Conservation (phyloP, 1,284 basidiomycete genomes). For the Microbotryomycetes sp. region DNA sequence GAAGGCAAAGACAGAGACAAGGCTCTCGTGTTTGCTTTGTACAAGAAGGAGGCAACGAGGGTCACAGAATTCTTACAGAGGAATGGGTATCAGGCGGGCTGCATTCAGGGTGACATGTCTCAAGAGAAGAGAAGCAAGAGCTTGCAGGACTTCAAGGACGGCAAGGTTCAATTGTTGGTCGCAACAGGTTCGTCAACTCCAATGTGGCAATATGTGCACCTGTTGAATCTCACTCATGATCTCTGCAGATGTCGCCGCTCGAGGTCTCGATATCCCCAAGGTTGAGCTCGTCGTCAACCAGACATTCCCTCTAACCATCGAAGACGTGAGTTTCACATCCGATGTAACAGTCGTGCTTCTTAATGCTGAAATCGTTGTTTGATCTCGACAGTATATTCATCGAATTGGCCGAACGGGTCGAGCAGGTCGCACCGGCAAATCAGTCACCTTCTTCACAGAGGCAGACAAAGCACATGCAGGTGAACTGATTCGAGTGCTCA, state of each 20-base stretch:
- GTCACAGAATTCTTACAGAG: slow-evolving; percentile 73
- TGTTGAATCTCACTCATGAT: not conserved
- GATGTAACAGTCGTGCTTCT: slow-evolving; percentile 21
- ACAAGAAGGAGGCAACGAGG: slow-evolving; percentile 93
- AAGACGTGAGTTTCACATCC: slow-evolving; percentile 46
- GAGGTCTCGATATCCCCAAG: slow-evolving; percentile 94
- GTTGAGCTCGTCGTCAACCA: slow-evolving; percentile 78
- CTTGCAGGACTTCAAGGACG: slow-evolving; percentile 83
- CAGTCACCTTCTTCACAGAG: slow-evolving; percentile 85
- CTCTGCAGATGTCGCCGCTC: slow-evolving; percentile 74
- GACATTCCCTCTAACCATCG: slow-evolving; percentile 92
- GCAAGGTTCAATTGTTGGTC: slow-evolving; percentile 75
- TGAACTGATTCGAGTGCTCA: slow-evolving; percentile 83
- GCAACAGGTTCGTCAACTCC: slow-evolving; percentile 54
- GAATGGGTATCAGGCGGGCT: slow-evolving; percentile 74
- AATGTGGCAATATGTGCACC: not conserved
- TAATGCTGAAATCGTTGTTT: too few species aligned
- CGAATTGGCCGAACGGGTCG: slow-evolving; percentile 94
- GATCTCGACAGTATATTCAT: slow-evolving; percentile 79
- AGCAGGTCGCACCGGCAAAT: slow-evolving; percentile 82
- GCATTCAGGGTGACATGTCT: slow-evolving; percentile 83
- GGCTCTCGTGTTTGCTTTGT: slow-evolving; percentile 82
- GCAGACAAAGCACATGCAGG: slow-evolving; percentile 58
- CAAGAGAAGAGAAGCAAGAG: slow-evolving; percentile 81
- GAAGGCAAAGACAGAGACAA: slow-evolving; percentile 57